Conservation (phyloP, 495 filamentous ascomycete genomes). For the Physcia stellaris region DNA sequence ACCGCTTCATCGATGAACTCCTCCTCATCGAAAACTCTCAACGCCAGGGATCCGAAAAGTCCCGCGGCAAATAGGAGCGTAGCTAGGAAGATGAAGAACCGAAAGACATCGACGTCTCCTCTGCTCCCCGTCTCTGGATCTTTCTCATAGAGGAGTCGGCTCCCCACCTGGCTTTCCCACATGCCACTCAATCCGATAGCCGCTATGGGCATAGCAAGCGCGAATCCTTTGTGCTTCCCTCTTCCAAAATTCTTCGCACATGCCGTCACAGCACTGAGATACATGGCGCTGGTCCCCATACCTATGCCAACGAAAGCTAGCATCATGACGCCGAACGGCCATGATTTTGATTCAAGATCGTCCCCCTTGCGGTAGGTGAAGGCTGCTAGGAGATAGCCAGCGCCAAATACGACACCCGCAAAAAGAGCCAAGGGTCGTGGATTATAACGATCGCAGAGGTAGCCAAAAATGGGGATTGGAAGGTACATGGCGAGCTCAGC, state of each 20-base stretch:
- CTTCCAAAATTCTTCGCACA: slow-evolving; percentile 95
- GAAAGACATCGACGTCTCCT: slow-evolving; percentile 75
- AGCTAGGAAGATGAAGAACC: slow-evolving; percentile 73
- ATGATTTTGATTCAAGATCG: slow-evolving; percentile 40
- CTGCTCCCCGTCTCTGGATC: slow-evolving; percentile 36
- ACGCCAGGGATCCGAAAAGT: slow-evolving; percentile 54
- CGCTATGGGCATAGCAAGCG: slow-evolving; percentile 82
- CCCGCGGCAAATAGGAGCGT: slow-evolving; percentile 53
- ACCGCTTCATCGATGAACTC: slow-evolving; percentile 79
- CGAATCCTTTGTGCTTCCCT: slow-evolving; percentile 75
- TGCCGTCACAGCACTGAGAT: slow-evolving; percentile 74
- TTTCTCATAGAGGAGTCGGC: slow-evolving; percentile 56
- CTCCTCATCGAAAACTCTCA: slow-evolving; percentile 54
- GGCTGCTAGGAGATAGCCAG: slow-evolving; percentile 74
- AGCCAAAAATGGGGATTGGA: slow-evolving; percentile 77
- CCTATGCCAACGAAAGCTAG: slow-evolving; percentile 70
- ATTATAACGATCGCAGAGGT: slow-evolving; percentile 75
- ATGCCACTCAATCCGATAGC: slow-evolving; percentile 85
- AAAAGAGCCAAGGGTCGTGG: slow-evolving; percentile 60
- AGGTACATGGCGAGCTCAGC: slow-evolving; percentile 81
- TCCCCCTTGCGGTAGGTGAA: slow-evolving; percentile 56
- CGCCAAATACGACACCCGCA: slow-evolving; percentile 59
- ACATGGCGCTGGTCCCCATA: slow-evolving; percentile 73
- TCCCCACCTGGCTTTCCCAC: slow-evolving; percentile 87
- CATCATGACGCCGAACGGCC: slow-evolving; percentile 73